Evolutionary conservation across 2,329 filamentous ascomycete genomes (phyloP), one percentile per base, ranked within the genome.

Genomic region (Fusarium scirpi): DNA sequence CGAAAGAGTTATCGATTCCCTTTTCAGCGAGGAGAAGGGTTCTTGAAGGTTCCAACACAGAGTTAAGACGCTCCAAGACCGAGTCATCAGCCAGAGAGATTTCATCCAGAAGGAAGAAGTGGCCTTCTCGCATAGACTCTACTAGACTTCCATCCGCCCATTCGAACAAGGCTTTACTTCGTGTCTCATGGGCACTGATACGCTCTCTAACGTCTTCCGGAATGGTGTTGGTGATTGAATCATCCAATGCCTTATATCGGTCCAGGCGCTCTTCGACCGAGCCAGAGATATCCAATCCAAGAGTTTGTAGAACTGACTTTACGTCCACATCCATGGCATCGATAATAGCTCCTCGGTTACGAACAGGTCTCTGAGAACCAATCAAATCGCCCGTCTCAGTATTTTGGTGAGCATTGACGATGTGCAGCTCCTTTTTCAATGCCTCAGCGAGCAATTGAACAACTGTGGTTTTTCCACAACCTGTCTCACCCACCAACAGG

Each of bases 31-130:
- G 86, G 5, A 99, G 83, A 29, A 99, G 88, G 1, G 92, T 94
- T 55, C 96, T 88, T 46, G 92, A 90, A 3, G 96, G 91, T 78
- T 99, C 96, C 1, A 99, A 88, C 8, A 98, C 95, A 72, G 95
- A 98, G 82, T 99, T 99, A 32, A 99, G 85, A 73, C 96, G 89
- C 78, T 99, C 96, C 18, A 99, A 85, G 6, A 99, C 97, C 8
- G 97, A 98, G 78, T 99, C 96, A 76, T 99, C 97, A 0, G 96
- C 96, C 9, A 99, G 87, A 9, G 97, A 99, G 34, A 99, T 98
- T 78, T 99, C 97, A 74, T 99, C 96, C 0, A 99, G 89, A 24
- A 99, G 85, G 81, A 99, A 99, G 76, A 94, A 94, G 71, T 94
- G 89, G 0, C 94, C 96, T 24, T 88, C 86, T 78, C 92, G 93